Evolutionary conservation across 179 eudicot species (phyloP), one percentile per base, ranked within the genome.

Genomic region (Amaranthus tricolor): DNA sequence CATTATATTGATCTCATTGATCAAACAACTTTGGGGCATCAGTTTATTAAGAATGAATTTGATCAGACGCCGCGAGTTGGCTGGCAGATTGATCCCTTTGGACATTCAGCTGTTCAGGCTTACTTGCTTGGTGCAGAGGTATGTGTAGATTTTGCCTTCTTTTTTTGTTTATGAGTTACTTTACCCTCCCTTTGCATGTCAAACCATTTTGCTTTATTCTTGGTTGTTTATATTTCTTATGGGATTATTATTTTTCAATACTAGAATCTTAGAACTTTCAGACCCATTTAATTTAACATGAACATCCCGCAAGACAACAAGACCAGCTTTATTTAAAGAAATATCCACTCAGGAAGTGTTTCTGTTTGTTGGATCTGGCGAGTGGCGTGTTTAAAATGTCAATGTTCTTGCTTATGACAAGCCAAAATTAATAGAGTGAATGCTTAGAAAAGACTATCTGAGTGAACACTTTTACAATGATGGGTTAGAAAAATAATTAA

Each of bases 51-150:
- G 67, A 62, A 87, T 20, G 96, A 86, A 68, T 95, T 95, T 76
- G 88, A 83, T 19, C 85, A 87, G 84, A 79, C 70, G 69, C 99
- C 98, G 12, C 88, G 96, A 81, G 86, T 92, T 70, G 97, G 99
- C 71, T 92, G 99, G 97, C 97, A 92, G 86, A 95, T 95, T 76
- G 99, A 95, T 85, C 96, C 97, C 11, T 92, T 92, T 79, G 99
- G 97, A 53, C 97, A 95, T 89, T 95, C 99, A 60, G 93, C 99
- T 83, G 96, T 95, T 74, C 99, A 95, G 83, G 99, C 93, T 75
- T 95, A 95, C 81, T 82, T 95, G 95, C 86, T 95, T n/a, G 93
- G 97, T 76, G 96, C 96, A 19, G 97, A 95, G 97, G 99, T 94
- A 86, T 56, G 8, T 16, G 40, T 65, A 4, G 6, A 65, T 24